Percentiles rank a stretch among this genome's conserved stretches.
phyloP scores from a whole-genome alignment of 768 basidiomycete species.

The Pisolithus orientalis region DNA sequence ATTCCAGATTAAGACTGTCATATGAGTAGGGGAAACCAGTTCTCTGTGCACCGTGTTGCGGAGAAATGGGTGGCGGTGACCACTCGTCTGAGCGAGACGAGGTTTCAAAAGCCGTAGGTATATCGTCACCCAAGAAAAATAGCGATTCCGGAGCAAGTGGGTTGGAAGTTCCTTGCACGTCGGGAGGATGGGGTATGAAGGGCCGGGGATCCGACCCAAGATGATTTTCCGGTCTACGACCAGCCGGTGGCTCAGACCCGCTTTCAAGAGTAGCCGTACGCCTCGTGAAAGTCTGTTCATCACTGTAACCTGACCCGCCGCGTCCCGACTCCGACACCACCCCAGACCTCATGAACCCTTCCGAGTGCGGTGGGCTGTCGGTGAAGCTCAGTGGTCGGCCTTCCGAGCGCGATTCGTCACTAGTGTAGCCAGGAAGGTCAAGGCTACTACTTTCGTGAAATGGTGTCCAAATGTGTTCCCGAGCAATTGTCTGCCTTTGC shows the following conservation, averaged over 20 bases:
- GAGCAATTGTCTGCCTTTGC: constrained; percentile 32
- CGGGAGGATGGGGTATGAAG: neutral
- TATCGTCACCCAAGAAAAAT: neutral
- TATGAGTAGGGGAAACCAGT: constrained; percentile 20
- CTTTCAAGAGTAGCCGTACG: neutral
- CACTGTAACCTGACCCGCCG: neutral
- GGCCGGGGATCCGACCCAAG: neutral
- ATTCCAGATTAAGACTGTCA: constrained; percentile 23
- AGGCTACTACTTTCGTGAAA: constrained; percentile 11
- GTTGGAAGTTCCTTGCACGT: neutral
- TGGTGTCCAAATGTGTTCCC: constrained; percentile 28
- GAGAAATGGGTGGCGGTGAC: neutral
- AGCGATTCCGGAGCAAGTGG: neutral
- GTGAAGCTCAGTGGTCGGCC: neutral
- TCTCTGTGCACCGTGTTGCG: neutral
- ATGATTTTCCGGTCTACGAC: neutral
- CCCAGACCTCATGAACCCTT: neutral
- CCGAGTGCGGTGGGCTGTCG: neutral
- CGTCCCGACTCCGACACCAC: neutral
- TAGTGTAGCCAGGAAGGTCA: neutral
- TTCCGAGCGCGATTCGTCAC: neutral
- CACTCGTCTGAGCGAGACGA: neutral
- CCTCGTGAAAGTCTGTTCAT: neutral
- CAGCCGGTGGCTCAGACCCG: neutral
- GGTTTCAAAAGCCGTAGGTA: neutral